phyloP scores from a whole-genome alignment of 2,329 filamentous ascomycete species.

The Talaromyces sp. region DNA sequence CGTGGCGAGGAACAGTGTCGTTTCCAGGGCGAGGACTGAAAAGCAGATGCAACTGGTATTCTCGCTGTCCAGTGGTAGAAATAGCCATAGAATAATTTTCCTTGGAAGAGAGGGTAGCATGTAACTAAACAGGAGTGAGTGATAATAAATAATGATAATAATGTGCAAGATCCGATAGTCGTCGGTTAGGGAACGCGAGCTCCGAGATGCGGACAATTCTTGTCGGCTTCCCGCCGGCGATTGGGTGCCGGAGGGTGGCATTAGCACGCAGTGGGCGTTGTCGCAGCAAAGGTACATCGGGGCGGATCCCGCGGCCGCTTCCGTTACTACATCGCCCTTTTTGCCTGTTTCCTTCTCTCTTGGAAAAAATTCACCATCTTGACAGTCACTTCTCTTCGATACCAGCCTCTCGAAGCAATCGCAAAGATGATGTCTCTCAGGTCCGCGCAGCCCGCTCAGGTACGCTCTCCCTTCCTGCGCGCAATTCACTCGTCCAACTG shows the following conservation, averaged over 20 bases:
- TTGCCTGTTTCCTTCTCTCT: constrained; percentile 9
- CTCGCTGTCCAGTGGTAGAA: too few species aligned
- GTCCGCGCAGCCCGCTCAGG: constrained; percentile 37
- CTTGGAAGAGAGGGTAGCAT: too few species aligned
- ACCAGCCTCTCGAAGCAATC: constrained; percentile 8
- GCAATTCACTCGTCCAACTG: constrained; percentile 35
- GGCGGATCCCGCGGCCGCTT: constrained; percentile 12
- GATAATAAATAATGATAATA: neutral
- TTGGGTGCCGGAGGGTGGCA: constrained; percentile 3
- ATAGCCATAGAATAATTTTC: too few species aligned
- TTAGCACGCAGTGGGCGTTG: neutral
- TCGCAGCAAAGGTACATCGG: constrained; percentile 9
- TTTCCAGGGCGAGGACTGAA: too few species aligned
- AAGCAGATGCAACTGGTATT: too few species aligned
- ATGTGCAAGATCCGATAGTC: constrained; percentile 7
- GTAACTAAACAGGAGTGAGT: too few species aligned
- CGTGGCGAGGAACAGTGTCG: too few species aligned
- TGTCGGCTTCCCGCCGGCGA: neutral
- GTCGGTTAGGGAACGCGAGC: constrained; percentile 1
- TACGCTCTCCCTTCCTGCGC: constrained; percentile 29
- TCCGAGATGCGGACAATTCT: constrained; percentile 8
- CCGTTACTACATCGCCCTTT: constrained; percentile 8
- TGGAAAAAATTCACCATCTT: constrained; percentile 9
- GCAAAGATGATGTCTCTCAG: constrained; percentile 35
- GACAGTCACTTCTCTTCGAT: constrained; percentile 15